Evolutionary conservation across 2,329 filamentous ascomycete genomes (phyloP).

Genomic region (Phaeosphaeriaceae sp.): DNA sequence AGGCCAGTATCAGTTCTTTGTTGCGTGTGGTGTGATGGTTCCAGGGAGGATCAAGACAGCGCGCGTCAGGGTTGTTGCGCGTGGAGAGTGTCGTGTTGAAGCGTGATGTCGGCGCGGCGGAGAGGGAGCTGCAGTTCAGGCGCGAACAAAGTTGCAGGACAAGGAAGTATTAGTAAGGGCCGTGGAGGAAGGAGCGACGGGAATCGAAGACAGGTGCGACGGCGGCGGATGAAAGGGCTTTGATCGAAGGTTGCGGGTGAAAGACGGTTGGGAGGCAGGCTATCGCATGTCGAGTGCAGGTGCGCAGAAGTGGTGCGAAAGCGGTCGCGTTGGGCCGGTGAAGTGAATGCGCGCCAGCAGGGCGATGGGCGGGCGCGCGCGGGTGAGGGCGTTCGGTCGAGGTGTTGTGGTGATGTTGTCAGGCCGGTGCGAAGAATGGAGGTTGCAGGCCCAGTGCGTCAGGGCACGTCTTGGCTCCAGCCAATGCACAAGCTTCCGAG

Average conservation of each 20-base stretch:
- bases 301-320: conserved; percentile 8
- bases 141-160: conserved; percentile 3
- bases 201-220: conserved; percentile 9
- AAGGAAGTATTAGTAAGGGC: not conserved
- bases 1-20: not conserved
- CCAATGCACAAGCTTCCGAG: not conserved
- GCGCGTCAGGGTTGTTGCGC: not conserved
- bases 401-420: conserved; percentile 12
- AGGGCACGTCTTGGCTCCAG: not conserved
- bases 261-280: conserved; percentile 11
- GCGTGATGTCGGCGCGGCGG: not conserved
- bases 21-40: not conserved
- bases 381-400: not conserved
- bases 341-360: not conserved
- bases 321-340: conserved; percentile 17
- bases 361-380: conserved; percentile 13
- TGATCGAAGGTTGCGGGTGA: conserved; percentile 13
- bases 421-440: not conserved
- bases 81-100: not conserved
- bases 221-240: conserved; percentile 17
- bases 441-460: not conserved
- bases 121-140: conserved; percentile 3
- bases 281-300: conserved; percentile 16
- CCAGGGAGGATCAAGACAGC: not conserved
- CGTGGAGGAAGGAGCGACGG: conserved; percentile 6